Evolutionary conservation across 176 grass and related monocot species (phyloP), one percentile per base, ranked within the genome.

Genomic region (Juncus inflexus): DNA sequence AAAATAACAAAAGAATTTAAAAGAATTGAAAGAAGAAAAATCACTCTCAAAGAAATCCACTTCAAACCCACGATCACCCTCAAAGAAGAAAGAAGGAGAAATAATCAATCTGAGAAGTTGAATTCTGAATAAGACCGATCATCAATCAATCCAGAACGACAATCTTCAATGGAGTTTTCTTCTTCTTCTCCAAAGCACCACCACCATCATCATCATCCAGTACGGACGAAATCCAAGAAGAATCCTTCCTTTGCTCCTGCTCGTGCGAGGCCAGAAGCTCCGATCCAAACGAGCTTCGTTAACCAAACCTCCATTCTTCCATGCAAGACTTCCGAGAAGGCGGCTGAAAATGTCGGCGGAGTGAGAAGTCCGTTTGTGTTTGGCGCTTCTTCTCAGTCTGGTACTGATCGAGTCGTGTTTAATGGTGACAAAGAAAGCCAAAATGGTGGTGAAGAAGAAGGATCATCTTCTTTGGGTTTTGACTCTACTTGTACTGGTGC

Each of bases 121-220:
- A 28, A 28, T 28, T 28, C 19, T 28, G 19, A 28, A 28, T 28
- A 28, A 28, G 19, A 28, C 19, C 19, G 19, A 28, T 28, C 19
- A 28, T 28, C 43, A 9, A 47, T 47, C 43, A 47, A 47, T 47
- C 43, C 6, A 28, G 0, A 28, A 28, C 19, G 1, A 28, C 19
- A 28, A 28, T 38, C 50, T 14, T 7, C 5, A 0, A 70, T 70
- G 67, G 54, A 58, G 3, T 42, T 40, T 51, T 37, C 67, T 1
- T 70, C 67, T 1, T 70, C 67, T 45, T 70, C 67, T 12, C 53
- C 65, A 8, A 52, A 69, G 45, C 5, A 53, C 38, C 50, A 53
- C 38, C 50, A 28, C 1, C 19, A 28, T 28, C 19, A 28, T 28
- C 19, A 28, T 28, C 1, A 53, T n/a, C 50, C 5, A 35, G 35